Evolutionary conservation across 2,329 filamentous ascomycete genomes (phyloP).

Genomic region (Alternaria hordeiaustralica): DNA sequence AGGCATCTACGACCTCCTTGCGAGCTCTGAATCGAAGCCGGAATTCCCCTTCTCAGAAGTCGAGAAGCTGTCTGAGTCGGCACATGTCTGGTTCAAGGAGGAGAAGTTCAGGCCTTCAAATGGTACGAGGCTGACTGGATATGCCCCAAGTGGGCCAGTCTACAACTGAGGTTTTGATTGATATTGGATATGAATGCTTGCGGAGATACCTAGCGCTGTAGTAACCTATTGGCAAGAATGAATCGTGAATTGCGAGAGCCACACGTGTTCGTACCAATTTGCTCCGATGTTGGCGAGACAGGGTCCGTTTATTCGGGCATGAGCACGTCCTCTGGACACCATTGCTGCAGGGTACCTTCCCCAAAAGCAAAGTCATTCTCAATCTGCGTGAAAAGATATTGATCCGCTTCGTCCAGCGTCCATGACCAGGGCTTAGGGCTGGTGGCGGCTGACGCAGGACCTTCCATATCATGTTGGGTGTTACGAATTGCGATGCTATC

Average conservation of each 20-base stretch:
- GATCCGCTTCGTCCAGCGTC: constrained; percentile 38
- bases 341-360: constrained; percentile 32
- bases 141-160: constrained; percentile 32
- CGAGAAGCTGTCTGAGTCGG: constrained; percentile 52
- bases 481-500: neutral
- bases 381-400: constrained; percentile 41
- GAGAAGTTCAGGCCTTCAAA: constrained; percentile 52
- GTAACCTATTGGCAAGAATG: neutral
- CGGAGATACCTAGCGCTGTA: neutral
- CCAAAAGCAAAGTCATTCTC: constrained; percentile 42
- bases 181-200: neutral
- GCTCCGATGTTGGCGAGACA: neutral
- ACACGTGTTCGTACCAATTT: neutral
- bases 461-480: constrained; percentile 1
- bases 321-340: constrained; percentile 27
- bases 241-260: neutral
- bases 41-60: constrained; percentile 57
- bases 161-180: constrained; percentile 6
- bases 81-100: constrained; percentile 56
- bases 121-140: constrained; percentile 51
- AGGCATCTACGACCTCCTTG: constrained; percentile 56
- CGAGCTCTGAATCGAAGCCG: constrained; percentile 53
- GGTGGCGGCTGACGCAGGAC: constrained; percentile 9
- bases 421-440: constrained; percentile 34
- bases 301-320: neutral